Evolutionary conservation across 208 protist genomes (phyloP).

Genomic region (Crithidia fasciculata): DNA sequence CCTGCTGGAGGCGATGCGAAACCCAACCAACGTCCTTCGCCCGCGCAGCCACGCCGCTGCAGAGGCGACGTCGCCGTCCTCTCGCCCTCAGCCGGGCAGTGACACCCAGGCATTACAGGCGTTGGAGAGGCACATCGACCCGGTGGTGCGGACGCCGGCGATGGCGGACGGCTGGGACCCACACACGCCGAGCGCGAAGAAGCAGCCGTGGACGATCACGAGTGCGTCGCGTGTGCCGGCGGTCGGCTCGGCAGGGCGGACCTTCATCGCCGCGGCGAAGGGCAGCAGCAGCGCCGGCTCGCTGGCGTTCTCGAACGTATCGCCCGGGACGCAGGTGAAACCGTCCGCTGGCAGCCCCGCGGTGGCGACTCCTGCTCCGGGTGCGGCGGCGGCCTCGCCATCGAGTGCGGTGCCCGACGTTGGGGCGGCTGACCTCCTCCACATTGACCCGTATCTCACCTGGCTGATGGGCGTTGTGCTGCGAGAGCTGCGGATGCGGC

Average conservation of each 20-base stretch:
- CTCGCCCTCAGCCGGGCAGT: background rate
- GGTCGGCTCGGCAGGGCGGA: background rate
- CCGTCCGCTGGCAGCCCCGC: slow-evolving; percentile 1
- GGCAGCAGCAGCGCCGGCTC: slow-evolving; percentile 20
- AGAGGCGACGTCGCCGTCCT: background rate
- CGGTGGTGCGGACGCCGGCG: too few species aligned
- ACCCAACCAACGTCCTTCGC: slow-evolving; percentile 29
- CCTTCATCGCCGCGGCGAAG: background rate
- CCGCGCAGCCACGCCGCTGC: background rate
- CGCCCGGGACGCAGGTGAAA: background rate
- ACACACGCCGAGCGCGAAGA: slow-evolving; percentile 22
- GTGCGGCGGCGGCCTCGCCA: background rate
- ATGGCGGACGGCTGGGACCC: slow-evolving; percentile 12
- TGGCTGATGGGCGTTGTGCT: slow-evolving; percentile 88
- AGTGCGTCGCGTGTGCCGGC: slow-evolving; percentile 13
- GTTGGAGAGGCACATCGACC: too few species aligned
- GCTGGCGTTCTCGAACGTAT: slow-evolving; percentile 16
- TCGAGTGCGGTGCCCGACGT: background rate
- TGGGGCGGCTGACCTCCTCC: slow-evolving; percentile 12
- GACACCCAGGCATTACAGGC: too few species aligned
- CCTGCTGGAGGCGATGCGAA: slow-evolving; percentile 64
- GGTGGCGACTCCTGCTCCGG: background rate
- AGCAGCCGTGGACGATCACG: slow-evolving; percentile 27
- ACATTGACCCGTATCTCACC: slow-evolving; percentile 77
- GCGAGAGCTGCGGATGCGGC: slow-evolving; percentile 71